These are phyloP conservation scores for Sporothrix schenckii DNA, from an alignment of 2,329 filamentous ascomycete genomes.

Conservation along the genomic window DNA sequence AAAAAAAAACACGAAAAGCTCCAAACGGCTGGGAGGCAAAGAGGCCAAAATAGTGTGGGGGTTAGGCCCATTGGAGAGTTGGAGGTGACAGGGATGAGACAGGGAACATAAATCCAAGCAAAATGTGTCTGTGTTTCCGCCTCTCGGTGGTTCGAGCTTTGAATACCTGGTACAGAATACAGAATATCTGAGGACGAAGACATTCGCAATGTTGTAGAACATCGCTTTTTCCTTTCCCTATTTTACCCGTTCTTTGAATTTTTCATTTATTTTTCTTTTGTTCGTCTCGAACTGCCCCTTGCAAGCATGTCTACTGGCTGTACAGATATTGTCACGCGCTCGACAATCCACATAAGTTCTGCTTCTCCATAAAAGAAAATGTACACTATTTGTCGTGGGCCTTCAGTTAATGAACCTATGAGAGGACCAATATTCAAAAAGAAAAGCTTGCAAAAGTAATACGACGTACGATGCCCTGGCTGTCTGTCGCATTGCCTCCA, in stretches of 20 bases:
- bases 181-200: too few species aligned
- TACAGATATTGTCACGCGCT: constrained; percentile 10
- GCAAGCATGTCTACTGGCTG: background rate
- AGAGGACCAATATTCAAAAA: background rate
- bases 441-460: too few species aligned
- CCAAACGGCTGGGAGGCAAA: constrained; percentile 5
- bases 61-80: constrained; percentile 24
- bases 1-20: background rate
- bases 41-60: constrained; percentile 31
- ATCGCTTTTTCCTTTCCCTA: background rate
- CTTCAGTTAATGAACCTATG: background rate
- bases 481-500: background rate
- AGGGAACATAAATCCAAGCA: too few species aligned
- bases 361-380: constrained; percentile 11
- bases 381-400: background rate
- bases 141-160: background rate
- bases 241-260: background rate
- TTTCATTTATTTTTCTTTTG: background rate
- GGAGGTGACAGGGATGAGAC: background rate
- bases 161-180: too few species aligned
- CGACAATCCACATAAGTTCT: background rate
- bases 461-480: too few species aligned
- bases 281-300: constrained; percentile 1
- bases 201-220: background rate
- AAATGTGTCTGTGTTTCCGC: too few species aligned